phyloP scores from a whole-genome alignment of 768 basidiomycete genomes.

The Hygrophoropsis aurantiaca region DNA sequence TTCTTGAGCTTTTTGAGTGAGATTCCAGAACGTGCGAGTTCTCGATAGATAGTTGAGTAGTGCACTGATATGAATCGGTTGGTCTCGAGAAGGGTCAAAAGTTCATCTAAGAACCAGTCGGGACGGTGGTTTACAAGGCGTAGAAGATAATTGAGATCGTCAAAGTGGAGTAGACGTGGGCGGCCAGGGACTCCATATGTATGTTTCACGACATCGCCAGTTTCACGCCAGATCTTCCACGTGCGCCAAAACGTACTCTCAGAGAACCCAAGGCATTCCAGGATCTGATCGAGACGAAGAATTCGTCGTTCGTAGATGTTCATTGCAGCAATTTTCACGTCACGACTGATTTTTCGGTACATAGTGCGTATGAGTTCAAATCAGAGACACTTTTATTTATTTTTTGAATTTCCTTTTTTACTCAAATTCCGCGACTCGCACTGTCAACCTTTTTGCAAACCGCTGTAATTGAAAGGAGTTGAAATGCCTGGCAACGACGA shows the following conservation, averaged over 20 bases:
- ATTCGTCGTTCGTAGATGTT: neutral
- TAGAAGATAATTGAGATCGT: slow-evolving; percentile 25
- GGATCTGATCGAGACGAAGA: slow-evolving; percentile 19
- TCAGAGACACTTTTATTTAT: too few species aligned
- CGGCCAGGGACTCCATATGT: neutral
- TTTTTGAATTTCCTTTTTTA: too few species aligned
- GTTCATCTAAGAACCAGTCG: slow-evolving; percentile 36
- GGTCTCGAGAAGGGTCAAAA: slow-evolving; percentile 8
- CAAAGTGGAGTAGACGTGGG: neutral
- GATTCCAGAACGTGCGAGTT: slow-evolving; percentile 25
- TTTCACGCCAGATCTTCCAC: slow-evolving; percentile 9
- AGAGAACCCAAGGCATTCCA: slow-evolving; percentile 22
- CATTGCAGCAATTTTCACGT: slow-evolving; percentile 2
- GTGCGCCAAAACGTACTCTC: slow-evolving; percentile 21
- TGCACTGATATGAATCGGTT: slow-evolving; percentile 30
- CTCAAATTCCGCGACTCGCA: too few species aligned
- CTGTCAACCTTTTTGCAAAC: too few species aligned
- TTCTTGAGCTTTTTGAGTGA: slow-evolving; percentile 31
- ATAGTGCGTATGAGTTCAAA: too few species aligned
- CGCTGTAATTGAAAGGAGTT: too few species aligned
- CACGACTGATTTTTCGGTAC: neutral
- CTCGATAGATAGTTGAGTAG: slow-evolving; percentile 30
- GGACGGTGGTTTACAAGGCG: slow-evolving; percentile 19
- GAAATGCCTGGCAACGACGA: too few species aligned
- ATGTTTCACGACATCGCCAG: slow-evolving; percentile 11